Conservation (phyloP, 1,284 basidiomycete genomes). For the Singerocomus inundabilis region DNA sequence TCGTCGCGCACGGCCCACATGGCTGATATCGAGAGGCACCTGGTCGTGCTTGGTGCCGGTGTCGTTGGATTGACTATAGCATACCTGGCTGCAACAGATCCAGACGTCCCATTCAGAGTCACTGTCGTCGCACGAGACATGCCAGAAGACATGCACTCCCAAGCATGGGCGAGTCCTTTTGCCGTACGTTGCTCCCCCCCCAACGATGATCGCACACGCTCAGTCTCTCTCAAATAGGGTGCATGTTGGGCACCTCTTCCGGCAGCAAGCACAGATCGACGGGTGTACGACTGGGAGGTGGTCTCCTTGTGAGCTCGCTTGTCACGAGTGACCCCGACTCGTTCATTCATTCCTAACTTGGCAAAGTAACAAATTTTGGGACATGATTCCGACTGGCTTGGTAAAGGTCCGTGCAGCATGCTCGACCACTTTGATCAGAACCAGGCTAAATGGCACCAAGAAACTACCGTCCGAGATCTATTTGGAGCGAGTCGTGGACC, state of each 20-base stretch:
- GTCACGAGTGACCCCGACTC: not conserved
- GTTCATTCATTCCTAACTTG: conserved; percentile 3
- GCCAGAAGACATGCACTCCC: conserved; percentile 58
- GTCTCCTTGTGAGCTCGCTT: conserved; percentile 41
- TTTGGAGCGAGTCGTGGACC: conserved; percentile 29
- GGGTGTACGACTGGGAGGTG: conserved; percentile 41
- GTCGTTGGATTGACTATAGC: conserved; percentile 48
- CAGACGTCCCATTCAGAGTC: conserved; percentile 39
- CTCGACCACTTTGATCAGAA: conserved; percentile 9
- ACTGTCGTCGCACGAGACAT: conserved; percentile 66
- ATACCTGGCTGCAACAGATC: conserved; percentile 37
- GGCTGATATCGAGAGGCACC: conserved; percentile 10
- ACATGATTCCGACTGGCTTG: conserved; percentile 47
- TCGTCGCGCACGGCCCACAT: conserved; percentile 7
- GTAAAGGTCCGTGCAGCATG: conserved; percentile 36
- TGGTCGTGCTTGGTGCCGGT: conserved; percentile 55
- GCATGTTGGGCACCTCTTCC: conserved; percentile 70
- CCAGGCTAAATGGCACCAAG: conserved; percentile 29
- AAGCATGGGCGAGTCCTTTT: conserved; percentile 69
- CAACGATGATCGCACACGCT: not conserved
- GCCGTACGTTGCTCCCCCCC: conserved; percentile 45
- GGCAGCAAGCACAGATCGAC: conserved; percentile 41
- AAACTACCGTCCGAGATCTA: conserved; percentile 46
- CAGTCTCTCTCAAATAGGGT: conserved; percentile 39
- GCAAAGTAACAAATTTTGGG: conserved; percentile 47